Conservation (phyloP, 805 yeast species). For the Hanseniaspora hatyaiensis region DNA sequence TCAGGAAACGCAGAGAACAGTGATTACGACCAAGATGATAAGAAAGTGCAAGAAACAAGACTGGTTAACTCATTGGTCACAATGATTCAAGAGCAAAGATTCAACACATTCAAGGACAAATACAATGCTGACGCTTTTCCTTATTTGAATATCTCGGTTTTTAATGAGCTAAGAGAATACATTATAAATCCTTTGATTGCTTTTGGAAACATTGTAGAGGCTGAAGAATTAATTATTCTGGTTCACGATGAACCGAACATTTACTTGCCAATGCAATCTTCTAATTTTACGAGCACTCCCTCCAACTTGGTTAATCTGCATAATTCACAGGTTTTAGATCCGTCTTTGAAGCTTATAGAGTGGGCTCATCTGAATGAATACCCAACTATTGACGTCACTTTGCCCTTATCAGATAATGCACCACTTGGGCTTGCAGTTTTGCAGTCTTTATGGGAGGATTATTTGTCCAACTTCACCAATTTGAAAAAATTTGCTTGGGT, state of each 20-base stretch:
- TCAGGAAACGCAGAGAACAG: conserved; percentile 13
- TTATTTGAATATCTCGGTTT: conserved; percentile 8
- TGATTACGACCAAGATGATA: conserved; percentile 13
- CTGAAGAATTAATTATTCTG: conserved; percentile 9
- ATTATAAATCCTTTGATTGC: conserved; percentile 4
- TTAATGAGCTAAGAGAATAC: conserved; percentile 9
- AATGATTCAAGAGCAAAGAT: conserved; percentile 14
- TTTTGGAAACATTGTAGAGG: conserved; percentile 11
- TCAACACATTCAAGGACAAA: neutral
- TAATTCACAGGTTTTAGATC: conserved; percentile 44
- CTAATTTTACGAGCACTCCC: conserved; percentile 67
- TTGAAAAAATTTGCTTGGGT: conserved; percentile 62
- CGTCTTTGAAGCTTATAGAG: conserved; percentile 55
- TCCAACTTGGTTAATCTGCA: conserved; percentile 27
- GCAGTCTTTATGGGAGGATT: conserved; percentile 82
- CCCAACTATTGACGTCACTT: conserved; percentile 74
- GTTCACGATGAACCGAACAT: conserved; percentile 14
- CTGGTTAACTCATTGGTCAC: conserved; percentile 6
- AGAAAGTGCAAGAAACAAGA: conserved; percentile 11
- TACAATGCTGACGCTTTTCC: conserved; percentile 11
- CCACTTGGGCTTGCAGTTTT: conserved; percentile 66
- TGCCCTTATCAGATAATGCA: conserved; percentile 59
- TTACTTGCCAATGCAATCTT: conserved; percentile 18
- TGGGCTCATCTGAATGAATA: conserved; percentile 52
- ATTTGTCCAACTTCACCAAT: conserved; percentile 56